Conservation (phyloP, 2,329 filamentous ascomycete species). For the Celoporthe dispersa region DNA sequence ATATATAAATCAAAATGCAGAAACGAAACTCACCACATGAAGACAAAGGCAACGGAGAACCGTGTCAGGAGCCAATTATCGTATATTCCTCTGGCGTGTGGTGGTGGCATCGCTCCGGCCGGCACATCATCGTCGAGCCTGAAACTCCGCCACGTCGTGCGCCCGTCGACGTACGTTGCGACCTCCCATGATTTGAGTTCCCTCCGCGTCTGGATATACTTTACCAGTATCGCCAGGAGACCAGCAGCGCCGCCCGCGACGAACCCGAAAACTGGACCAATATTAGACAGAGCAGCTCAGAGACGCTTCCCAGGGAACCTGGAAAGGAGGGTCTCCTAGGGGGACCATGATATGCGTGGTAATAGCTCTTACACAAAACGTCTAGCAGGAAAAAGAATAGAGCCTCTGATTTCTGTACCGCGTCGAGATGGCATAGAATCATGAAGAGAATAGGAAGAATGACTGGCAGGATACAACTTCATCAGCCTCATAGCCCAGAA, state of each 20-base stretch:
- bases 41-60: conserved; percentile 24
- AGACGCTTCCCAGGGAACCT: neutral
- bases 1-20: too few species aligned
- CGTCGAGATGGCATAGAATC: conserved; percentile 8
- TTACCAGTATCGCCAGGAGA: conserved; percentile 23
- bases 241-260: conserved; percentile 13
- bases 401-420: neutral
- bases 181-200: conserved; percentile 24
- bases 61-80: conserved; percentile 28
- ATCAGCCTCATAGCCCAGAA: neutral
- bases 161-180: conserved; percentile 11
- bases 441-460: conserved; percentile 12
- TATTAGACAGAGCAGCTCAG: neutral
- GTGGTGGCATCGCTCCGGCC: neutral
- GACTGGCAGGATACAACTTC: neutral
- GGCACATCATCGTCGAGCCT: conserved; percentile 18
- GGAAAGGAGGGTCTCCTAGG: neutral
- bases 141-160: conserved; percentile 20
- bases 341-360: neutral
- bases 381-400: conserved; percentile 15
- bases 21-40: conserved; percentile 23
- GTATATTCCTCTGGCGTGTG: conserved; percentile 13
- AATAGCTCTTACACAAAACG: conserved; percentile 6
- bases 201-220: conserved; percentile 23
- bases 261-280: conserved; percentile 10